These are phyloP conservation scores for Globisporangium cystogenes DNA, from an alignment of 352 stramenopile species.

Conservation along the genomic window DNA sequence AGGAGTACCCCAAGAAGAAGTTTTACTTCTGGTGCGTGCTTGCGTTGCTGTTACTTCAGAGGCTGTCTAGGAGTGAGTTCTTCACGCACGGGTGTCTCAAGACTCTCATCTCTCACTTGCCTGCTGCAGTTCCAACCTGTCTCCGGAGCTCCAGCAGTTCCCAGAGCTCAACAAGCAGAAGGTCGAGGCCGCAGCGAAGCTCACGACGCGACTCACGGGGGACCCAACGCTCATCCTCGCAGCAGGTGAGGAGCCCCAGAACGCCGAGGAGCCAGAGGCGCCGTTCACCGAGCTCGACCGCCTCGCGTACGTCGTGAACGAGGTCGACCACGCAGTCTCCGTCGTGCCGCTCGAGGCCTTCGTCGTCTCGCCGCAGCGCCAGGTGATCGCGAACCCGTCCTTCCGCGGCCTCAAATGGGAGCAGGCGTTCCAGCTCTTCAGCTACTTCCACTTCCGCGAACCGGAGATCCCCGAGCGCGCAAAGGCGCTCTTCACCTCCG, in stretches of 20 bases:
- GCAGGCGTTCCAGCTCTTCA: constrained; percentile 52
- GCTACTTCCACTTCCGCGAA: constrained; percentile 74
- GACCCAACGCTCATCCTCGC: constrained; percentile 53
- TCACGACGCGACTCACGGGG: constrained; percentile 56
- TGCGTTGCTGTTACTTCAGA: neutral
- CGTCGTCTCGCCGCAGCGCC: constrained; percentile 63
- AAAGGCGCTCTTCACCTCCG: constrained; percentile 41
- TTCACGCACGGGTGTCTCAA: no score
- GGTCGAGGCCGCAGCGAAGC: constrained; percentile 28
- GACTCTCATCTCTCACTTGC: neutral
- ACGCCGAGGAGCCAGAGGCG: constrained; percentile 29
- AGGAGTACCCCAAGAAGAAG: constrained; percentile 77
- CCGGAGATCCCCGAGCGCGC: constrained; percentile 55
- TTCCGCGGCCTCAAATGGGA: constrained; percentile 71
- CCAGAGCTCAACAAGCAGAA: constrained; percentile 62
- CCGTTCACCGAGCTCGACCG: constrained; percentile 68
- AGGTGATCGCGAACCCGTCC: constrained; percentile 57
- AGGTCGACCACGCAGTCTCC: constrained; percentile 55
- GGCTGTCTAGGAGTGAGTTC: no score
- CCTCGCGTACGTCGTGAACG: constrained; percentile 57
- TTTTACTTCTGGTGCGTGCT: constrained; percentile 75
- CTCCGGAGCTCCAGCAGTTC: constrained; percentile 75
- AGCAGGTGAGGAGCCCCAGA: constrained; percentile 25
- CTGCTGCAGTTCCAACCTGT: constrained; percentile 54
- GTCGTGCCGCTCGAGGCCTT: constrained; percentile 61